Percentiles rank a stretch among this genome's conserved stretches.
These are phyloP conservation scores for Pseudohyphozyma bogoriensis DNA, from an alignment of 768 basidiomycete genomes.

Conservation along the genomic window DNA sequence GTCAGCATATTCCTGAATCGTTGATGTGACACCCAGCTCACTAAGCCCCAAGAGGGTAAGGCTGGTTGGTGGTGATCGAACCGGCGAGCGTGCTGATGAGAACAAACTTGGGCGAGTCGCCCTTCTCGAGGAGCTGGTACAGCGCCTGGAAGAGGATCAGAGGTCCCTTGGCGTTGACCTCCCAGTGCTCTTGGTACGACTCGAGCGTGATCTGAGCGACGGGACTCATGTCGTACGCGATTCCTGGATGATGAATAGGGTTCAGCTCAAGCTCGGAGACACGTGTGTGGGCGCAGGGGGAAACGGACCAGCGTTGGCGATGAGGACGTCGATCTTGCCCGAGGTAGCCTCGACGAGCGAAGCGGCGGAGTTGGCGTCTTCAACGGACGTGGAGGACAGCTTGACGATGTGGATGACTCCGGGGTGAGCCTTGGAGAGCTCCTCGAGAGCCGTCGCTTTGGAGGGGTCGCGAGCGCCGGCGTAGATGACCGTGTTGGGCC, in stretches of 20 bases:
- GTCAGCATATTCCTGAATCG: no score
- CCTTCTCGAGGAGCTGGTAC: constrained; percentile 9
- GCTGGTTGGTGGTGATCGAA: background rate
- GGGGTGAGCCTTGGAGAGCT: background rate
- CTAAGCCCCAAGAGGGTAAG: background rate
- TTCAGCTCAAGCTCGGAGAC: no score
- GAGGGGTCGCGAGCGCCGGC: background rate
- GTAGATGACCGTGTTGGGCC: background rate
- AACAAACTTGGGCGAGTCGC: constrained; percentile 16
- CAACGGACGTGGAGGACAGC: no score
- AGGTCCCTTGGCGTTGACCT: constrained; percentile 26
- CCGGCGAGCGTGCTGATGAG: constrained; percentile 15
- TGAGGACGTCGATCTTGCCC: no score
- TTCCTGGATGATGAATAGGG: no score
- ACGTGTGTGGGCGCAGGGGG: no score
- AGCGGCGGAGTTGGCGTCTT: no score
- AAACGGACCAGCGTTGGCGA: no score
- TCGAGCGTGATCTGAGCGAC: no score
- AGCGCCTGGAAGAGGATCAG: constrained; percentile 29
- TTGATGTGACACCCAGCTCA: no score
- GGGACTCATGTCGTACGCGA: no score
- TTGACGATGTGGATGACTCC: background rate
- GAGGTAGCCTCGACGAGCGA: no score
- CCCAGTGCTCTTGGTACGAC: constrained; percentile 2
- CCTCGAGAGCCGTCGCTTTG: background rate